Evolutionary conservation across 768 basidiomycete species (phyloP).

Genomic region (Hericium coralloides): DNA sequence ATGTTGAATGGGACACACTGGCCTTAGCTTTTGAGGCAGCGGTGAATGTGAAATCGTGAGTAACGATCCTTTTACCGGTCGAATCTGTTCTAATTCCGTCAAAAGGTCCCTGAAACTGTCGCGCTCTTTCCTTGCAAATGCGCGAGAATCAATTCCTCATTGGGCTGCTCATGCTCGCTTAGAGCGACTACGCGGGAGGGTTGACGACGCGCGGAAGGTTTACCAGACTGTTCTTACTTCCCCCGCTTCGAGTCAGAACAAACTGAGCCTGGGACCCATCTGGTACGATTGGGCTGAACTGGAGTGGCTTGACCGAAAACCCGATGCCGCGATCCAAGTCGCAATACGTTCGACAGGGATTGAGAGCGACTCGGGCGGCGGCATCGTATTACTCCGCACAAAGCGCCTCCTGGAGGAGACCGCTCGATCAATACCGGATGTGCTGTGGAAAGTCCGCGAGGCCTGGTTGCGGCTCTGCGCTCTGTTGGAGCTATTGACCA

Average conservation of each 20-base stretch:
- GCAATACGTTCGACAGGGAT: conserved; percentile 46
- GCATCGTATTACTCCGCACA: conserved; percentile 50
- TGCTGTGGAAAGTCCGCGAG: conserved; percentile 47
- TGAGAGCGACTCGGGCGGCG: conserved; percentile 32
- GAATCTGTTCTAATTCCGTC: not conserved
- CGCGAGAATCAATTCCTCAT: conserved; percentile 47
- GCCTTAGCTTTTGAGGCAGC: conserved; percentile 62
- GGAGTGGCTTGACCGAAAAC: conserved; percentile 60
- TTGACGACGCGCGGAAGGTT: conserved; percentile 67
- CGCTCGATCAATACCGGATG: conserved; percentile 16
- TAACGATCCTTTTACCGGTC: conserved; percentile 1
- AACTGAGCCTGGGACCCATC: conserved; percentile 33
- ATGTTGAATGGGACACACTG: conserved; percentile 56
- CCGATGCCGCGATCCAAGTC: conserved; percentile 42
- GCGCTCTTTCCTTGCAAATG: conserved; percentile 45
- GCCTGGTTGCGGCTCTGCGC: conserved; percentile 60
- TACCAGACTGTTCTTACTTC: conserved; percentile 59
- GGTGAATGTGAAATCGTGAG: conserved; percentile 47
- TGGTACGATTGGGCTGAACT: conserved; percentile 86
- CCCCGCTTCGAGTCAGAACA: conserved; percentile 27
- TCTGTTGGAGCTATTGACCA: conserved; percentile 52
- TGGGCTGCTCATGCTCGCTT: conserved; percentile 78
- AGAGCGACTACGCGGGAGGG: conserved; percentile 54
- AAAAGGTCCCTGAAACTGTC: conserved; percentile 63
- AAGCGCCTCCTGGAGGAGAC: conserved; percentile 55